Percentiles rank a stretch among this genome's conserved stretches.
phyloP scores from a whole-genome alignment of 768 basidiomycete genomes.

The Panaeolus cyanescens region DNA sequence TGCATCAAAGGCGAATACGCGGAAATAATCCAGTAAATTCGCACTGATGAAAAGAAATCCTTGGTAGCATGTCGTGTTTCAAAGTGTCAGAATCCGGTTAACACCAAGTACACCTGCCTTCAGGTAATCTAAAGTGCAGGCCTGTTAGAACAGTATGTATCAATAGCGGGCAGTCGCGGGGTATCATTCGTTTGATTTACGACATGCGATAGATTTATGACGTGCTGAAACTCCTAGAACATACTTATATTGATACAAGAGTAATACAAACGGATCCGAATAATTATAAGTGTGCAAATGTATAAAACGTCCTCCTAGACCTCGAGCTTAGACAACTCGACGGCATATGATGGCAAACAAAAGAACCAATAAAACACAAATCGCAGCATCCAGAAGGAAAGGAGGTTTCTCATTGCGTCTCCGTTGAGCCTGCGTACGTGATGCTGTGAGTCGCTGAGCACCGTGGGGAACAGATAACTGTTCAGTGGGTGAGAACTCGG shows the following conservation, averaged over 20 bases:
- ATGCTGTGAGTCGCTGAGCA: background rate
- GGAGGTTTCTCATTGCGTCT: conserved; percentile 46
- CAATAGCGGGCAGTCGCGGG: too few species aligned
- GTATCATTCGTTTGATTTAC: background rate
- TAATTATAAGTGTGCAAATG: conserved; percentile 3
- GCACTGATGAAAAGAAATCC: too few species aligned
- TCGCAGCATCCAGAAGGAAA: conserved; percentile 70
- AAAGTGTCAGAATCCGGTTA: too few species aligned
- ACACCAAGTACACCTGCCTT: too few species aligned
- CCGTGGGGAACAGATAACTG: background rate
- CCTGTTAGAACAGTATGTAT: too few species aligned
- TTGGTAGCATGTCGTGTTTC: too few species aligned
- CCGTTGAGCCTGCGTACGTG: conserved; percentile 2
- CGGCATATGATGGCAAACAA: conserved; percentile 69
- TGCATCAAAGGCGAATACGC: too few species aligned
- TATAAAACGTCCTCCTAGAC: conserved; percentile 6
- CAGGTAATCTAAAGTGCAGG: too few species aligned
- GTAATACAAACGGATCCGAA: conserved; percentile 2
- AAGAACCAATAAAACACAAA: conserved; percentile 70
- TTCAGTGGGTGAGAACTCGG: background rate
- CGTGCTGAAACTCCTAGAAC: background rate
- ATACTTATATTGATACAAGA: background rate
- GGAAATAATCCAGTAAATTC: too few species aligned
- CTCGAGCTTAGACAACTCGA: conserved; percentile 44
- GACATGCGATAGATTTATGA: background rate